Evolutionary conservation across 202 grass and related monocot species (phyloP), one percentile per base, ranked within the genome.

Genomic region (Setaria italica): DNA sequence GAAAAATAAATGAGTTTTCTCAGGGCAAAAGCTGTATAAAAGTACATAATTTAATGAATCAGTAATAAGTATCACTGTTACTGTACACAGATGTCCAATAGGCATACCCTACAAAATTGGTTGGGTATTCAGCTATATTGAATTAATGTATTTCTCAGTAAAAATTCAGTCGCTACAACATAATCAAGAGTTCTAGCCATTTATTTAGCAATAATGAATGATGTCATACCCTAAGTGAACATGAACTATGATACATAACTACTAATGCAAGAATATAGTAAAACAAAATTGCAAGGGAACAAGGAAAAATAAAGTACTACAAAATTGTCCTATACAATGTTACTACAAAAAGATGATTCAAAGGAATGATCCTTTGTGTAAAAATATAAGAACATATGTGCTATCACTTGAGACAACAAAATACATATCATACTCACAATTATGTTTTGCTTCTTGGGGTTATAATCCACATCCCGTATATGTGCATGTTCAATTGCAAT

Each of bases 401-500:
- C 21, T 65, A 67, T 43, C 15, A 14, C 71, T 67, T 34, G 49
- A 80, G 53, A 29, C 14, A 73, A 84, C 20, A 62, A 82, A 76
- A 47, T n/a, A 46, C 14, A 25, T 62, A 72, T 21, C 48, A 41
- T 46, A 94, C 95, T 98, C 71, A 98, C 96, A 88, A 99, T 62
- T 82, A 98, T 86, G 72, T 95, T 89, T 72, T 94, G 89, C 79
- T 88, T 98, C 80, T 98, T 95, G 30, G 93, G 93, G 88, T 95
- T 98, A 74, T 98, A 98, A 91, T 98, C 96, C 53, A 95, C 81
- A 87, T 95, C 96, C 72, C 88, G 86, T 88, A 94, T 85, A 90
- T 94, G 91, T 30, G 90, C 88, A 82, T 92, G 93, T 50, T 95
- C 96, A 88, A 99, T 95, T 78, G 84, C 67, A 88, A 81, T 85